Evolutionary conservation across 176 grass and related monocot species (phyloP).

Genomic region (Calamus simplicifolius): DNA sequence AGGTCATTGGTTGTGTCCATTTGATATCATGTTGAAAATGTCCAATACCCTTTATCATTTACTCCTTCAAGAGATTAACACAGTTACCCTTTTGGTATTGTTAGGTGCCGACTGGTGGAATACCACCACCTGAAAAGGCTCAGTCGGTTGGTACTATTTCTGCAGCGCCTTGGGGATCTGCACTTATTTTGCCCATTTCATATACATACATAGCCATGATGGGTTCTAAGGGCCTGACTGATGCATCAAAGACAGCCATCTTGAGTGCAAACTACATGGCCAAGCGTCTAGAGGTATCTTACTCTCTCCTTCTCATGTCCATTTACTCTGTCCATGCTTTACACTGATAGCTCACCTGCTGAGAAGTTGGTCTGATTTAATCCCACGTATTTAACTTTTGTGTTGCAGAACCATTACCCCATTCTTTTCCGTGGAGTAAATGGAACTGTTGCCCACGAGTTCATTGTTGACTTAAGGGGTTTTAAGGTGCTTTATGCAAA

Average conservation of each 20-base stretch:
- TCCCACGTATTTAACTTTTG: slow-evolving; percentile 3
- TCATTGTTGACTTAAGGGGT: slow-evolving; percentile 94
- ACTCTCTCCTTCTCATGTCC: neutral
- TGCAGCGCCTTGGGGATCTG: slow-evolving; percentile 98
- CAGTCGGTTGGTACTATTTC: slow-evolving; percentile 87
- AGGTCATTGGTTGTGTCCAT: no score
- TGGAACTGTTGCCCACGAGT: slow-evolving; percentile 92
- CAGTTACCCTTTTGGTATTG: neutral
- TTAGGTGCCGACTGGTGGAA: slow-evolving; percentile 80
- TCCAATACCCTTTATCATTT: no score
- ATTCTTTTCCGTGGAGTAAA: slow-evolving; percentile 99
- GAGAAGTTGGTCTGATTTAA: no score
- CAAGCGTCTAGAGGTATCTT: slow-evolving; percentile 89
- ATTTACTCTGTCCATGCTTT: neutral
- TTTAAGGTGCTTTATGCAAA: slow-evolving; percentile 61
- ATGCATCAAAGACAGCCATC: slow-evolving; percentile 96
- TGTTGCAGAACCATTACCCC: slow-evolving; percentile 84
- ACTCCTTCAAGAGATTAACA: no score
- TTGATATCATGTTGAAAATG: no score
- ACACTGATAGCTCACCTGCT: no score
- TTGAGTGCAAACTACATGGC: slow-evolving; percentile 99
- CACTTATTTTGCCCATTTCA: slow-evolving; percentile 95
- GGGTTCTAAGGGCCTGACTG: slow-evolving; percentile 87
- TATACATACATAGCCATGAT: slow-evolving; percentile 99
- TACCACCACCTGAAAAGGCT: slow-evolving; percentile 76